Evolutionary conservation across 768 basidiomycete species (phyloP).

Genomic region (Boletus edulis): DNA sequence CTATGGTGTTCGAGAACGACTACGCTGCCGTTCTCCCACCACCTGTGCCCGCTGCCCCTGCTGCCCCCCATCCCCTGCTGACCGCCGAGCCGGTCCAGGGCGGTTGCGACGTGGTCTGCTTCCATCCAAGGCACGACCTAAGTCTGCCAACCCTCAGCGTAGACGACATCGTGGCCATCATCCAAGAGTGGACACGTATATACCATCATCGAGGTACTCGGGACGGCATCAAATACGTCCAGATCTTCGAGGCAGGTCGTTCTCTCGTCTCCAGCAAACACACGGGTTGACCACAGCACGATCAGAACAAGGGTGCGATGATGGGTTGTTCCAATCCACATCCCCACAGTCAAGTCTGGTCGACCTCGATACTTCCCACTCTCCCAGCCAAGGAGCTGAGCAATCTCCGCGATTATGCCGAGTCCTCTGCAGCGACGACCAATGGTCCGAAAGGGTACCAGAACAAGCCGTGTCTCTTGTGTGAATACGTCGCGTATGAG

Average conservation of each 20-base stretch:
- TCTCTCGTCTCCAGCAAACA: neutral
- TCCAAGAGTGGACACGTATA: conserved; percentile 71
- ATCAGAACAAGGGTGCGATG: conserved; percentile 85
- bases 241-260: conserved; percentile 76
- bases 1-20: conserved; percentile 77
- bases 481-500: conserved; percentile 77
- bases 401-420: conserved; percentile 50
- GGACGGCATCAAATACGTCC: conserved; percentile 75
- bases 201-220: conserved; percentile 58
- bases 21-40: conserved; percentile 75
- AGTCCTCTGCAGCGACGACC: conserved; percentile 31
- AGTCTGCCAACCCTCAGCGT: conserved; percentile 67
- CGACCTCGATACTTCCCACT: conserved; percentile 67
- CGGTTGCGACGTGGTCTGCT: conserved; percentile 84
- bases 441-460: conserved; percentile 55
- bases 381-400: conserved; percentile 65
- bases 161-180: conserved; percentile 58
- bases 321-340: conserved; percentile 97
- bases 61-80: conserved; percentile 57
- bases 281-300: conserved; percentile 2
- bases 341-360: conserved; percentile 92
- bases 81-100: conserved; percentile 69
- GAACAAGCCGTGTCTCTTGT: conserved; percentile 67
- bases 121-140: conserved; percentile 83
- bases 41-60: conserved; percentile 53